These are phyloP conservation scores for Massariosphaeria phaeospora DNA, from an alignment of 495 filamentous ascomycete species.

Conservation along the genomic window DNA sequence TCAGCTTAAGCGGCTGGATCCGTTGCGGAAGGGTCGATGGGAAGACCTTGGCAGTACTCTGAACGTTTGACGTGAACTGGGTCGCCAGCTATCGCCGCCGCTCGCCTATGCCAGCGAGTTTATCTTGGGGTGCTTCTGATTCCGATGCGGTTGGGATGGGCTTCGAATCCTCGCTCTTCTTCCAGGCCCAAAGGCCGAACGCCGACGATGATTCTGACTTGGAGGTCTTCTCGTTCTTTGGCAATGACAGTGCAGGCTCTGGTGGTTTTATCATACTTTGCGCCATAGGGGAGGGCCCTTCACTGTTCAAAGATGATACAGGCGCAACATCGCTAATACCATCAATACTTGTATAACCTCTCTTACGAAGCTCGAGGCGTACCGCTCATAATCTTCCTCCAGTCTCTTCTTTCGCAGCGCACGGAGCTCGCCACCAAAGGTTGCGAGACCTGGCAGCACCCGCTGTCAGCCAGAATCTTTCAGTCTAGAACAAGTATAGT, in stretches of 20 bases:
- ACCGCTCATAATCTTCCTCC: constrained; percentile 25
- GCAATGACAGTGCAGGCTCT: too few relatives aligned
- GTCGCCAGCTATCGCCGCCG: too few relatives aligned
- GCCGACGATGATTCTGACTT: constrained; percentile 11
- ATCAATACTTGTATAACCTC: not conserved
- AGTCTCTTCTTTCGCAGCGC: constrained; percentile 18
- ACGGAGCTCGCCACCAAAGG: constrained; percentile 22
- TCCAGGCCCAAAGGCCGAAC: constrained; percentile 19
- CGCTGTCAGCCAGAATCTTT: too few relatives aligned
- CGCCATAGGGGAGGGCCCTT: too few relatives aligned
- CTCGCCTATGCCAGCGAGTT: too few relatives aligned
- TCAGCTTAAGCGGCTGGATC: constrained; percentile 38
- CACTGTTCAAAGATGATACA: too few relatives aligned
- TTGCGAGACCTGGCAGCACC: constrained; percentile 1
- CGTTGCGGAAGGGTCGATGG: constrained; percentile 41
- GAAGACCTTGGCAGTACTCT: constrained; percentile 35
- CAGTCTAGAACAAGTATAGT: constrained; percentile 1
- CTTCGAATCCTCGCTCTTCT: not conserved
- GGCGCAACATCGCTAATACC: not conserved
- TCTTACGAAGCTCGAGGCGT: not conserved
- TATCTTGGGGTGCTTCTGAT: not conserved
- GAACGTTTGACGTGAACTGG: constrained; percentile 10
- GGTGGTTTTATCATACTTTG: too few relatives aligned
- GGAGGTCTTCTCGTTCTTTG: too few relatives aligned
- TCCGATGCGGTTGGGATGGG: not conserved